Evolutionary conservation across 2,329 filamentous ascomycete species (phyloP).

Genomic region (Coniochaeta ligniaria): DNA sequence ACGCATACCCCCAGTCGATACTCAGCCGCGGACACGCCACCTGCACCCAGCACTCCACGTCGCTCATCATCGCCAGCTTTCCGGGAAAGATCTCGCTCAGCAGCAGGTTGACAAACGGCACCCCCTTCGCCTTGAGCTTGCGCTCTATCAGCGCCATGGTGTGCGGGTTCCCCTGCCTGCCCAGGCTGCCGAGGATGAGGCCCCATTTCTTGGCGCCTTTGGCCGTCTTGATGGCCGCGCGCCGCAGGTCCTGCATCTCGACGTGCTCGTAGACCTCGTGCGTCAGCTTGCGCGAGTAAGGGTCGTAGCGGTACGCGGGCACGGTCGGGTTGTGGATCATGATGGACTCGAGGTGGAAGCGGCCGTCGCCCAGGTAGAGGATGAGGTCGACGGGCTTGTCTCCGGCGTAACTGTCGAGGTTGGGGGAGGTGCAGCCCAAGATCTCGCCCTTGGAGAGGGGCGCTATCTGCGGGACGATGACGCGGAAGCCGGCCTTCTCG

Average conservation of each 20-base stretch:
- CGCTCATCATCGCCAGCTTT: conserved; percentile 85
- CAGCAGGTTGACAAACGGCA: conserved; percentile 78
- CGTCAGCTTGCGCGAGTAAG: conserved; percentile 86
- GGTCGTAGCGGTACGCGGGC: conserved; percentile 92
- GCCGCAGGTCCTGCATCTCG: conserved; percentile 78
- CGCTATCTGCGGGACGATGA: conserved; percentile 86
- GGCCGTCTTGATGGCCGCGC: conserved; percentile 68
- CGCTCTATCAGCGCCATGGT: conserved; percentile 83
- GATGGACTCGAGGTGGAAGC: conserved; percentile 94
- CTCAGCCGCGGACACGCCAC: conserved; percentile 94
- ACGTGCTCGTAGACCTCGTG: conserved; percentile 87
- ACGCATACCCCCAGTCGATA: conserved; percentile 99
- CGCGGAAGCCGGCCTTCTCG: conserved; percentile 75
- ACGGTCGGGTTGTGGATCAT: conserved; percentile 97
- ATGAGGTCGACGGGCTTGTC: conserved; percentile 59
- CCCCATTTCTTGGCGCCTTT: conserved; percentile 83
- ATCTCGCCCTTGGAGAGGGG: conserved; percentile 94
- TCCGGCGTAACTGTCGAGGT: conserved; percentile 17
- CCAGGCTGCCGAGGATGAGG: conserved; percentile 85
- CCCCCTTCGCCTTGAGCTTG: conserved; percentile 61
- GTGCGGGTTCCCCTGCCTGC: conserved; percentile 90
- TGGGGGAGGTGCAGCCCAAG: conserved; percentile 88
- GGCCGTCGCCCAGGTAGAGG: conserved; percentile 83
- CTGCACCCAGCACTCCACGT: conserved; percentile 97
- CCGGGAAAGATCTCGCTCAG: conserved; percentile 95